Evolutionary conservation across 208 protist species (phyloP).

Genomic region (Phytomonas sp.): DNA sequence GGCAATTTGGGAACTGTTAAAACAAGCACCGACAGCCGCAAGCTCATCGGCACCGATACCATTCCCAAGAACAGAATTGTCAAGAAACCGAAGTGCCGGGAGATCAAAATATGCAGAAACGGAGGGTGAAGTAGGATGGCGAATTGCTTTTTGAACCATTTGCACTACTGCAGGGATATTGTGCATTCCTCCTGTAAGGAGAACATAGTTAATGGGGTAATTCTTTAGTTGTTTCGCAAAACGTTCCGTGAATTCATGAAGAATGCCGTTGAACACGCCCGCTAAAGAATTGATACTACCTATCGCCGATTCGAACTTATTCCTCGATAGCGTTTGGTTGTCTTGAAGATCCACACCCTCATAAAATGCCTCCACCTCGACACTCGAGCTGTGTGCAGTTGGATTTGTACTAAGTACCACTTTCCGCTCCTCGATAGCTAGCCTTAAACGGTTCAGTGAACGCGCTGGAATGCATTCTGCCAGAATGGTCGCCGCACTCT

Average conservation of each 20-base stretch:
- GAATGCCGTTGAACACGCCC: slow-evolving; percentile 39
- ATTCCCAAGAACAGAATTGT: slow-evolving; percentile 18
- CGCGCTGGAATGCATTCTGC: slow-evolving; percentile 57
- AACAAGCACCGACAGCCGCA: slow-evolving; percentile 51
- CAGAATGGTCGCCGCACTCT: slow-evolving; percentile 9
- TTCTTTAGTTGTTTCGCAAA: slow-evolving; percentile 12
- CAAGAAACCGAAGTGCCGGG: background rate
- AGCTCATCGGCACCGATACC: slow-evolving; percentile 60
- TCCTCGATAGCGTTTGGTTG: slow-evolving; percentile 47
- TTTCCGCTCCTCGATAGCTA: slow-evolving; percentile 76
- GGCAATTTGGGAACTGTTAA: slow-evolving; percentile 52
- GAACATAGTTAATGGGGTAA: slow-evolving; percentile 34
- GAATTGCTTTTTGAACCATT: slow-evolving; percentile 25
- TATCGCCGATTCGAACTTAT: slow-evolving; percentile 60
- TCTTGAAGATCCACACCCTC: slow-evolving; percentile 85
- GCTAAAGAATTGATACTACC: slow-evolving; percentile 56
- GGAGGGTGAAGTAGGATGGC: slow-evolving; percentile 11
- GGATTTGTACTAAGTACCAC: slow-evolving; percentile 58
- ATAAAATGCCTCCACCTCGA: slow-evolving; percentile 84
- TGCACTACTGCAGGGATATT: slow-evolving; percentile 54
- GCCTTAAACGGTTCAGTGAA: slow-evolving; percentile 51
- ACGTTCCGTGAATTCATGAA: slow-evolving; percentile 38
- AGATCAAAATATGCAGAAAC: slow-evolving; percentile 10
- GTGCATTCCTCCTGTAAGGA: slow-evolving; percentile 74
- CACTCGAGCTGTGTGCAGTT: slow-evolving; percentile 41